Base-by-base conservation (phyloP, 2,329 filamentous ascomycete genomes). In the Claviceps spartinae region DNA sequence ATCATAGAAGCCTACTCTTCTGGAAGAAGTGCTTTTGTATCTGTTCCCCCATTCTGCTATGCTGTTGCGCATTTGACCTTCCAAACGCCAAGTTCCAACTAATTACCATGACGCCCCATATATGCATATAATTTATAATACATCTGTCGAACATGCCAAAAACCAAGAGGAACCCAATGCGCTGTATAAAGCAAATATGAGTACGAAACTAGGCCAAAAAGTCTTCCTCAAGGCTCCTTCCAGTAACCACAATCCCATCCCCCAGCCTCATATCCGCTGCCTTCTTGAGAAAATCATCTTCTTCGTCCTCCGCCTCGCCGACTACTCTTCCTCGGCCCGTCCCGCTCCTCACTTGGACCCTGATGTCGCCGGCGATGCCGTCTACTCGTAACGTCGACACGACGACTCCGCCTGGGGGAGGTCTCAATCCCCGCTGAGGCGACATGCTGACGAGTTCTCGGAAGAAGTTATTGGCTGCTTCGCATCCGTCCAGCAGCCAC, bases 401-500 rank as follows among this genome's bases (percentile, higher is more conserved):
- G 1, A 65, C 65, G 6, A 63, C 63, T 8, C 64, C 65, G 3
- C 63, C 65, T 0, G 65, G 62, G 0, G 63, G 60, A n/a, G 63
- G 66, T 34, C 62, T 63, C 43, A 69, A 58, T 41, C 67, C 69
- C 4, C 69, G 69, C 46, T 63, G 64, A 11, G 72, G 70, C 3
- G 67, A 66, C 54, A 71, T 62, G 57, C 67, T 69, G 41, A 79
- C 75, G 6, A 88, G 74, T 49, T 83, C 79, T 51, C 82, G 76
- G 50, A 90, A 80, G 59, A 86, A 85, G 36, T 79, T 75, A 56
- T 85, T 84, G 16, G 86, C 87, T 52, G 83, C 83, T 36, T 83
- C 78, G 54, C 83, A 88, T 13, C 84, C 85, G 59, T 87, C 84
- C 69, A 87, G 78, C 5, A 86, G 73, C 77, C 82, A 94, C 63